Evolutionary conservation across 176 grass and related monocot species (phyloP).

Genomic region (Bothriochloa decipiens): DNA sequence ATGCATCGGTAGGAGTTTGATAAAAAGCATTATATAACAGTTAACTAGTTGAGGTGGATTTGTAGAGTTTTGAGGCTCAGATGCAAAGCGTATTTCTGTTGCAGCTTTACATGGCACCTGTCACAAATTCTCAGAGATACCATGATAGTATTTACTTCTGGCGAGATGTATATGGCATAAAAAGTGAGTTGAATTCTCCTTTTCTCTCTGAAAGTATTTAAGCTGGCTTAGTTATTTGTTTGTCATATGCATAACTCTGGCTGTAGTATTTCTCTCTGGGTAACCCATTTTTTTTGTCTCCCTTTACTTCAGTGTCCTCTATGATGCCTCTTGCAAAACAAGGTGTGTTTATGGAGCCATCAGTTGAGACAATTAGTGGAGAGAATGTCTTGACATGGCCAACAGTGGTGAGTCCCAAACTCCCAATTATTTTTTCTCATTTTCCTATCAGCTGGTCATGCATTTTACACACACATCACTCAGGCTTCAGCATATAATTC

Average conservation of each 20-base stretch:
- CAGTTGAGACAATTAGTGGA: constrained; percentile 89
- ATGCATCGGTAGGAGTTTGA: constrained; percentile 72
- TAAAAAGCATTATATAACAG: not conserved
- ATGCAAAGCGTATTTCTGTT: constrained; percentile 35
- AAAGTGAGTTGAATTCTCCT: constrained; percentile 68
- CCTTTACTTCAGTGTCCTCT: constrained; percentile 71
- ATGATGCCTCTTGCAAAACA: constrained; percentile 90
- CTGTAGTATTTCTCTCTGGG: constrained; percentile 11
- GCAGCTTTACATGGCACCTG: constrained; percentile 95
- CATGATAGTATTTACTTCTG: constrained; percentile 95
- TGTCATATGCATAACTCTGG: not conserved
- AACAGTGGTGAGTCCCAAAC: constrained; percentile 67
- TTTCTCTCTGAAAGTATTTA: not conserved
- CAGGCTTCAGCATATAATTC: not conserved
- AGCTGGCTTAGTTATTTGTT: constrained; percentile 4
- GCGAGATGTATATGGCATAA: constrained; percentile 97
- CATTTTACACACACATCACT: constrained; percentile 1
- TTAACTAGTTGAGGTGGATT: constrained; percentile 26
- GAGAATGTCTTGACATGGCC: constrained; percentile 98
- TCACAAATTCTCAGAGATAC: constrained; percentile 84
- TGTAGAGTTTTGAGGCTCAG: constrained; percentile 33
- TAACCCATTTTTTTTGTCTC: constrained; percentile 37
- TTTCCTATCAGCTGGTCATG: constrained; percentile 31
- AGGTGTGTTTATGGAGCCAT: constrained; percentile 85
- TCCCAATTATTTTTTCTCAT: constrained; percentile 19